Evolutionary conservation across 176 grass and related monocot genomes (phyloP).

Genomic region (Phoenix roebelenii): DNA sequence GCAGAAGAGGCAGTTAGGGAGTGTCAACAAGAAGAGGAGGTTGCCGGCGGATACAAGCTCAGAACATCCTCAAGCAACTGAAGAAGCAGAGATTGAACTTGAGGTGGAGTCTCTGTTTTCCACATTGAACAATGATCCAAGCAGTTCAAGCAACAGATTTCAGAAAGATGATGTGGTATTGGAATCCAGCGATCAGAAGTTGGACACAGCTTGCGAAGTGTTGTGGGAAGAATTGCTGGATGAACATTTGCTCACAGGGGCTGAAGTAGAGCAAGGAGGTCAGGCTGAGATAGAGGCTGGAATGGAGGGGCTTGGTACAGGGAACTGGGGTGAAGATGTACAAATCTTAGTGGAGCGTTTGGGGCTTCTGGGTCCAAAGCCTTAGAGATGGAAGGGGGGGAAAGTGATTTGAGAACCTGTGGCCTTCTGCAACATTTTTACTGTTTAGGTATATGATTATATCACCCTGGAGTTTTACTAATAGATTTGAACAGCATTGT

Average conservation of each 20-base stretch:
- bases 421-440: too few relatives aligned
- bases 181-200: background rate
- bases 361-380: background rate
- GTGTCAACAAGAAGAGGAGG: conserved; percentile 7
- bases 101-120: background rate
- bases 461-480: too few relatives aligned
- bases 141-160: background rate
- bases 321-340: conserved; percentile 33
- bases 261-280: conserved; percentile 22
- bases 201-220: conserved; percentile 22
- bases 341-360: conserved; percentile 6
- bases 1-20: conserved; percentile 11
- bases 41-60: conserved; percentile 8
- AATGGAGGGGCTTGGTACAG: conserved; percentile 9
- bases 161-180: background rate
- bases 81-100: background rate
- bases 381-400: background rate
- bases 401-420: too few relatives aligned
- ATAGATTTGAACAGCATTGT: too few relatives aligned
- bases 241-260: conserved; percentile 7
- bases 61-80: background rate
- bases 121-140: conserved; percentile 8
- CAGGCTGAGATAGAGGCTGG: conserved; percentile 4
- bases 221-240: conserved; percentile 29
- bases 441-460: too few relatives aligned